A percentile compares a stretch with the other conserved stretches of the same genome.
Evolutionary conservation across 768 basidiomycete species (phyloP).

Genomic region (Nevesoporus exiguus): DNA sequence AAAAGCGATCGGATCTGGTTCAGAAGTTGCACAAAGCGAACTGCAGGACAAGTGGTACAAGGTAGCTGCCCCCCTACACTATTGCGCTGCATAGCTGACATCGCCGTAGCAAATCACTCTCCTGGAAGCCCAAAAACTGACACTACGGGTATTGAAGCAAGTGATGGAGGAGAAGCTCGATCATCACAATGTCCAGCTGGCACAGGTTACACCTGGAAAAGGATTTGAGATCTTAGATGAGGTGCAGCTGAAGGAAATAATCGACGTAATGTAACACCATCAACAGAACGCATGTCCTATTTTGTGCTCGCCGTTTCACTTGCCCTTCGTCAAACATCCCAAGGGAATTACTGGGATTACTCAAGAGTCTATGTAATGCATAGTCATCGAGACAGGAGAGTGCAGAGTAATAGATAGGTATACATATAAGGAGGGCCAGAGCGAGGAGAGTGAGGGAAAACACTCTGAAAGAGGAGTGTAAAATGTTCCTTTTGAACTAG

Average conservation of each 20-base stretch:
- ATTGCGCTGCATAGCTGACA: constrained; percentile 6
- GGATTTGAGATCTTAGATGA: constrained; percentile 93
- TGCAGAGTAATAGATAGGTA: constrained; percentile 25
- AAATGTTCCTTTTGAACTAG: constrained; percentile 9
- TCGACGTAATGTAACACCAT: constrained; percentile 69
- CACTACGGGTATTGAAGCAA: constrained; percentile 90
- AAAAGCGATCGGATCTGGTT: constrained; percentile 97
- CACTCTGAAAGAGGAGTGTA: constrained; percentile 11
- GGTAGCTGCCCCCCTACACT: constrained; percentile 40
- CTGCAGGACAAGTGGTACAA: constrained; percentile 97
- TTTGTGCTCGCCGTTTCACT: background rate
- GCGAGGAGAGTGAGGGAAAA: background rate
- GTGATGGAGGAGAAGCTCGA: constrained; percentile 99
- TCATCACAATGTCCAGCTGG: constrained; percentile 96
- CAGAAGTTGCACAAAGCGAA: constrained; percentile 95
- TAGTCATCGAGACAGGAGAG: constrained; percentile 1
- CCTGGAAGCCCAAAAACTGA: constrained; percentile 80
- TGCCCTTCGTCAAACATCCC: background rate
- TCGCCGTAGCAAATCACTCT: constrained; percentile 82
- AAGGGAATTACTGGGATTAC: background rate
- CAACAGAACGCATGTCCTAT: constrained; percentile 14
- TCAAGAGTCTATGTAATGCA: constrained; percentile 5
- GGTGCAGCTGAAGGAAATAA: constrained; percentile 72
- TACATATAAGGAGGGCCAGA: constrained; percentile 18
- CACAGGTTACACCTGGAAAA: constrained; percentile 80